A percentile compares a stretch with the other conserved stretches of the same genome.
Conservation (phyloP, 495 filamentous ascomycete genomes). For the Talaromyces stipitatus region DNA sequence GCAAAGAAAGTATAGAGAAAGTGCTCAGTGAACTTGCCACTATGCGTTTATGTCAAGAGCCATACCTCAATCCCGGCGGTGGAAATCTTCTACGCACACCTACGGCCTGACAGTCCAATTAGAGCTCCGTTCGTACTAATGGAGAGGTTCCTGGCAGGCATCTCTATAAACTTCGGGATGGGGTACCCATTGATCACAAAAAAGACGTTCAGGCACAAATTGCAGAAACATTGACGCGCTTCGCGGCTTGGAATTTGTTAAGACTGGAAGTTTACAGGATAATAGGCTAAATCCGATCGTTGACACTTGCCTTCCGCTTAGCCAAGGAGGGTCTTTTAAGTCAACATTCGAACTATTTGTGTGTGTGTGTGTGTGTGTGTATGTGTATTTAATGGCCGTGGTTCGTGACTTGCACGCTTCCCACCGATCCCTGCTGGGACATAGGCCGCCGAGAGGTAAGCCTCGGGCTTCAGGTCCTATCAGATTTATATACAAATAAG, state of each 20-base stretch:
- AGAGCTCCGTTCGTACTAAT: constrained; percentile 5
- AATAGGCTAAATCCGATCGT: too few species aligned
- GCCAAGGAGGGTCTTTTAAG: too few species aligned
- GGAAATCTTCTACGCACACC: constrained; percentile 4
- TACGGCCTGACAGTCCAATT: constrained; percentile 5
- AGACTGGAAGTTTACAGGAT: not conserved
- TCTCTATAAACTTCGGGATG: constrained; percentile 6
- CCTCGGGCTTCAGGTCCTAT: too few species aligned
- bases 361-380: too few species aligned
- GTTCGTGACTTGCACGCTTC: too few species aligned
- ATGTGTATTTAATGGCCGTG: too few species aligned
- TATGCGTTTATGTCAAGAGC: not conserved
- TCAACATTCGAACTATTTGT: too few species aligned
- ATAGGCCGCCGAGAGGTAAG: too few species aligned
- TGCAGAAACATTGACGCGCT: not conserved
- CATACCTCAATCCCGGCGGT: constrained; percentile 1
- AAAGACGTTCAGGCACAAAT: constrained; percentile 5
- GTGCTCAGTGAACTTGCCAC: constrained; percentile 4
- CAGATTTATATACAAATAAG: too few species aligned
- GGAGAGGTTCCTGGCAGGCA: constrained; percentile 6
- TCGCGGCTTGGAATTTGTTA: not conserved
- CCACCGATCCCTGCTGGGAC: too few species aligned
- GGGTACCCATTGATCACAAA: constrained; percentile 4
- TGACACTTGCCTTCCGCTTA: too few species aligned
- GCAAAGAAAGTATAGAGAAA: constrained; percentile 6